A percentile compares a stretch with the other conserved stretches of the same genome.
Conservation (phyloP, 2,329 filamentous ascomycete species). For the Dactylonectria macrodidyma region DNA sequence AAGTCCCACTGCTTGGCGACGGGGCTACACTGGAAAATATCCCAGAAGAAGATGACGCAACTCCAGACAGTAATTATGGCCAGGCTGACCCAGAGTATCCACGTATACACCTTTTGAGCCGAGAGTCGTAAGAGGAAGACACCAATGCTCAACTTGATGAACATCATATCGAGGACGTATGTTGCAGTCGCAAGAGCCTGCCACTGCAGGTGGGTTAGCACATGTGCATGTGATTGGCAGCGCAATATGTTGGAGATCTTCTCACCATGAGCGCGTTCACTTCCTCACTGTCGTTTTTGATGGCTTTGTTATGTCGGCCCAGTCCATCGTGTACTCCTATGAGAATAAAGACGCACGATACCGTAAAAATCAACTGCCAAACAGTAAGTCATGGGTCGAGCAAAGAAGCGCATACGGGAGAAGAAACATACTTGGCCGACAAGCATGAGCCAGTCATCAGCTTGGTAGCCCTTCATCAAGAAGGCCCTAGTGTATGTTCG, state of each 20-base stretch:
- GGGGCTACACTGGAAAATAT: conserved; percentile 66
- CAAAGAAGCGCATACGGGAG: not conserved
- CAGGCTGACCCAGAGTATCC: conserved; percentile 63
- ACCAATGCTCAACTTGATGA: conserved; percentile 70
- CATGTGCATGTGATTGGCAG: too few species aligned
- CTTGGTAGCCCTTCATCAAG: conserved; percentile 61
- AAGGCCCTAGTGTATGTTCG: conserved; percentile 61
- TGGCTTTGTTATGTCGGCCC: conserved; percentile 63
- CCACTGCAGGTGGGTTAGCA: conserved; percentile 54
- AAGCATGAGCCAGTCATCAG: conserved; percentile 70
- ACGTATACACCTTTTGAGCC: conserved; percentile 62
- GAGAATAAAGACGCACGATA: conserved; percentile 63
- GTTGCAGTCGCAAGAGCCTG: conserved; percentile 66
- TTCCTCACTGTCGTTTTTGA: conserved; percentile 56
- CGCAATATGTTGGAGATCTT: not conserved
- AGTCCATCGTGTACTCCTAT: conserved; percentile 60
- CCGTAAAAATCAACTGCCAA: conserved; percentile 60
- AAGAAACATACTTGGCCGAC: conserved; percentile 58
- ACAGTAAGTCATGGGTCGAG: conserved; percentile 11
- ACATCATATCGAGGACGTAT: conserved; percentile 69
- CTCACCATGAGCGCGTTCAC: conserved; percentile 63
- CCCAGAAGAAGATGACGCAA: conserved; percentile 65
- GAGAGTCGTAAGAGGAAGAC: conserved; percentile 67
- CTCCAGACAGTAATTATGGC: conserved; percentile 63
- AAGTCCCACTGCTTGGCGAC: conserved; percentile 68